These are phyloP conservation scores for Pseudonitzschia pungens DNA, from an alignment of 108 stramenopile genomes.

Conservation along the genomic window DNA sequence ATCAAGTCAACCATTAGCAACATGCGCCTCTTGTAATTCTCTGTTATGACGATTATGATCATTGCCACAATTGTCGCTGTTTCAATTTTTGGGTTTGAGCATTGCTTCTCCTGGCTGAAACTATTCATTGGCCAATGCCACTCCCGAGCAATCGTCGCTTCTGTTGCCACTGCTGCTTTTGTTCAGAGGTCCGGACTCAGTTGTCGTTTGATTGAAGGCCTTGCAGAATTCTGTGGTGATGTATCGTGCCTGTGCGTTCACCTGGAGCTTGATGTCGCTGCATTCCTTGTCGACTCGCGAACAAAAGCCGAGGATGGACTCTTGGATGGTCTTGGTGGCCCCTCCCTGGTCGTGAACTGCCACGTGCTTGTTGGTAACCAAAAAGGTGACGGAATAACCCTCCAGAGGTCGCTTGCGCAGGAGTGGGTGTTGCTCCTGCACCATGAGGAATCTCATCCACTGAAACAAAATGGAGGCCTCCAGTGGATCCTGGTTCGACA, in stretches of 20 bases:
- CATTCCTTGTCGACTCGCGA: constrained; percentile 25
- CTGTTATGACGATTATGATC: no score
- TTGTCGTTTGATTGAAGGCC: constrained; percentile 5
- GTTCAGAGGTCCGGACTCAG: neutral
- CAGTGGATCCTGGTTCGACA: neutral
- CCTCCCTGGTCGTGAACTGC: neutral
- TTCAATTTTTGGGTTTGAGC: no score
- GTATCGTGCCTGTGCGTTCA: constrained; percentile 26
- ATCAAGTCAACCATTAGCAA: no score
- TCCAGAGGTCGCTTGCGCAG: constrained; percentile 21
- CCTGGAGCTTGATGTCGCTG: constrained; percentile 22
- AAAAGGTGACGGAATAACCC: constrained; percentile 23
- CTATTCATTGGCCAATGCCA: neutral
- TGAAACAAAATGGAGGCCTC: constrained; percentile 19
- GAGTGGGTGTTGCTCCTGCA: constrained; percentile 12
- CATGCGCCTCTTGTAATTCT: no score
- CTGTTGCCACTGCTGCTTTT: no score
- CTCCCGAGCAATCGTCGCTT: neutral
- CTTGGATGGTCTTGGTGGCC: neutral
- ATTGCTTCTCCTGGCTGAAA: neutral
- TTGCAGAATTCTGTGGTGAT: constrained; percentile 23
- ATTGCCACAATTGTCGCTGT: no score
- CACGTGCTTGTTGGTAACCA: constrained; percentile 18
- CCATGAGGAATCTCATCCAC: constrained; percentile 16
- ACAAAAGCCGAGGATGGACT: constrained; percentile 17